Evolutionary conservation across 306 rosid genomes (phyloP).

Genomic region (Cucurbita ficifolia): DNA sequence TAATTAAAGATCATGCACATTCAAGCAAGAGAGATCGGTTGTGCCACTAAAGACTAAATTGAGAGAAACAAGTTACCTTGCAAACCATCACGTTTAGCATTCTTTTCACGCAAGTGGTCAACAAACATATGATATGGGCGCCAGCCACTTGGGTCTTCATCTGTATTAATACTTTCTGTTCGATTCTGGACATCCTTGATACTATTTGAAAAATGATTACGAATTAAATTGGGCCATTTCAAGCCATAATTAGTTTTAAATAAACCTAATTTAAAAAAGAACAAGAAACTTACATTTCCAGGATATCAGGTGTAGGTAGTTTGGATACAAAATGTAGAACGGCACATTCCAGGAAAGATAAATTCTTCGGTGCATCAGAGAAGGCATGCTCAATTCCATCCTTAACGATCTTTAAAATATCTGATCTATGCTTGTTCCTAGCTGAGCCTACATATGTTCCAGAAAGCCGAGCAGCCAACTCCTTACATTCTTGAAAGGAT

Average conservation of each 20-base stretch:
- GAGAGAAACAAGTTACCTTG: constrained; percentile 33
- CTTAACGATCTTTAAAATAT: constrained; percentile 57
- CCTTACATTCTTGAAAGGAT: constrained; percentile 54
- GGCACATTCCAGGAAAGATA: constrained; percentile 64
- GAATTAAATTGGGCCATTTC: constrained; percentile 10
- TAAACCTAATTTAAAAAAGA: constrained; percentile 9
- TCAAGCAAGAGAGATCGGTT: background rate
- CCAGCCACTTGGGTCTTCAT: constrained; percentile 98
- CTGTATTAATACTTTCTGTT: constrained; percentile 55
- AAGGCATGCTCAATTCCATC: constrained; percentile 82
- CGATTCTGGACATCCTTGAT: constrained; percentile 60
- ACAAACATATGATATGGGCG: constrained; percentile 66
- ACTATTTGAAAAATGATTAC: constrained; percentile 23
- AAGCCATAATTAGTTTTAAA: constrained; percentile 2
- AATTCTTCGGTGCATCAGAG: constrained; percentile 57
- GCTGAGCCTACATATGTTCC: constrained; percentile 73
- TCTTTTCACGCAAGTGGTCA: constrained; percentile 52
- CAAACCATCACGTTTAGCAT: constrained; percentile 63
- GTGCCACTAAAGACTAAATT: background rate
- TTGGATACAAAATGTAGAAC: constrained; percentile 61
- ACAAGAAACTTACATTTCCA: constrained; percentile 47
- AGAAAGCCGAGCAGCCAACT: constrained; percentile 71
- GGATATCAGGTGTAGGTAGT: constrained; percentile 63
- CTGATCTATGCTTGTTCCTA: constrained; percentile 55
- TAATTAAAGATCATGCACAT: background rate